These are phyloP conservation scores for Leishmania braziliensis DNA, from an alignment of 208 protist genomes.

Conservation along the genomic window DNA sequence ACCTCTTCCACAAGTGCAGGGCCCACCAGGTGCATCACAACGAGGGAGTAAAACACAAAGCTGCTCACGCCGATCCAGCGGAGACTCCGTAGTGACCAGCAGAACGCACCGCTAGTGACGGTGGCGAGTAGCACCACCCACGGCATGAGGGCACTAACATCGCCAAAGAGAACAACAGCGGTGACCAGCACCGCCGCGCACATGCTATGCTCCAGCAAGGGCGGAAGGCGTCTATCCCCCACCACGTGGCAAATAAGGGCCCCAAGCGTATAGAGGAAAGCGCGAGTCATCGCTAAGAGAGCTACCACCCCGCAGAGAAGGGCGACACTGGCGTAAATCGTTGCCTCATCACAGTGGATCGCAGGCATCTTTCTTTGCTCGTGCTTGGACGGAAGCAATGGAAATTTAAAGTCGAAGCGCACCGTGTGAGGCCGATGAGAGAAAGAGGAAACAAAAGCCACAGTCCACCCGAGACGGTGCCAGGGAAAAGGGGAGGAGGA, in stretches of 20 bases:
- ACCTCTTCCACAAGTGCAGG: conserved; percentile 24
- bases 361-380: not conserved
- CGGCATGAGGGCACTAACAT: conserved; percentile 26
- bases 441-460: not conserved
- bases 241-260: not conserved
- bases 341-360: conserved; percentile 23
- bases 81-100: conserved; percentile 38
- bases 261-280: conserved; percentile 7
- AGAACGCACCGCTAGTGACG: conserved; percentile 15
- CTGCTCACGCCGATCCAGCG: conserved; percentile 29
- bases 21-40: conserved; percentile 15
- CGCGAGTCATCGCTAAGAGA: conserved; percentile 8
- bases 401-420: not conserved
- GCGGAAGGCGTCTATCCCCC: not conserved
- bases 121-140: conserved; percentile 18
- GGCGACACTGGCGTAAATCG: conserved; percentile 15
- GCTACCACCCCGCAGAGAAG: not conserved
- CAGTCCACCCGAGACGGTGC: not conserved
- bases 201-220: conserved; percentile 1
- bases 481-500: not conserved
- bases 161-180: conserved; percentile 14
- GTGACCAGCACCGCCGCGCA: not conserved
- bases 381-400: not conserved
- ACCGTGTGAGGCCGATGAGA: not conserved
- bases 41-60: conserved; percentile 22